phyloP scores from a whole-genome alignment of 1,284 basidiomycete genomes.

The Trichosporon sp. region DNA sequence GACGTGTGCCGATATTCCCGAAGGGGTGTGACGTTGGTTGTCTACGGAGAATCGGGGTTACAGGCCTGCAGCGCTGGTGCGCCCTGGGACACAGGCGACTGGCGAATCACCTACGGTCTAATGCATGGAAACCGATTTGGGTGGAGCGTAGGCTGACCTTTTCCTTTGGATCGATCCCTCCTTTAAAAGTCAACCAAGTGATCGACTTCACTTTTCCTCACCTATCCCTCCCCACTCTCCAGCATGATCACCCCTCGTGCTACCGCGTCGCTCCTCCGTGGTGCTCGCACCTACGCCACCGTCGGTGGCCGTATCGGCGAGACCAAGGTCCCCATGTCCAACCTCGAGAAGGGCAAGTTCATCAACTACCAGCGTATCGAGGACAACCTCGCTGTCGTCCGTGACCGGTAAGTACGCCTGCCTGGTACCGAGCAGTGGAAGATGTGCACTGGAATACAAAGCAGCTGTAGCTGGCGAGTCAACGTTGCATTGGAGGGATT shows the following conservation, averaged over 20 bases:
- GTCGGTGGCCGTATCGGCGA: slow-evolving; percentile 63
- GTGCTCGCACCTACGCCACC: slow-evolving; percentile 42
- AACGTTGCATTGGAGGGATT: neutral
- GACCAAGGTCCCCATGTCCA: slow-evolving; percentile 90
- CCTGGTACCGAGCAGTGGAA: neutral
- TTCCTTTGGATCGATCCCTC: slow-evolving; percentile 4
- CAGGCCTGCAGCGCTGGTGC: neutral
- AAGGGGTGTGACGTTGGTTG: slow-evolving; percentile 5
- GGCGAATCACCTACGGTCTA: neutral
- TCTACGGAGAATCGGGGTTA: slow-evolving; percentile 5
- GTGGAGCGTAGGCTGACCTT: neutral
- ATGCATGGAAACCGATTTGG: neutral
- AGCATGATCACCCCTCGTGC: slow-evolving; percentile 37
- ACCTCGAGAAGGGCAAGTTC: slow-evolving; percentile 67
- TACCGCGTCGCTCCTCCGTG: slow-evolving; percentile 28
- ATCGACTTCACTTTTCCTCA: slow-evolving; percentile 4
- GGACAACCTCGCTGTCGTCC: slow-evolving; percentile 83
- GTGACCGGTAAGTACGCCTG: slow-evolving; percentile 61
- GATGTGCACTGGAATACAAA: neutral
- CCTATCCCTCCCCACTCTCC: slow-evolving; percentile 6
- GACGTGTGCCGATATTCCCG: slow-evolving; percentile 5
- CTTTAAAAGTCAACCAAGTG: slow-evolving; percentile 10
- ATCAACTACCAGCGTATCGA: slow-evolving; percentile 99
- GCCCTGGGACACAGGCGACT: neutral
- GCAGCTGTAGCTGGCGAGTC: neutral